Base-by-base conservation (phyloP, 805 yeast genomes). In the Kuraishia molischiana region DNA sequence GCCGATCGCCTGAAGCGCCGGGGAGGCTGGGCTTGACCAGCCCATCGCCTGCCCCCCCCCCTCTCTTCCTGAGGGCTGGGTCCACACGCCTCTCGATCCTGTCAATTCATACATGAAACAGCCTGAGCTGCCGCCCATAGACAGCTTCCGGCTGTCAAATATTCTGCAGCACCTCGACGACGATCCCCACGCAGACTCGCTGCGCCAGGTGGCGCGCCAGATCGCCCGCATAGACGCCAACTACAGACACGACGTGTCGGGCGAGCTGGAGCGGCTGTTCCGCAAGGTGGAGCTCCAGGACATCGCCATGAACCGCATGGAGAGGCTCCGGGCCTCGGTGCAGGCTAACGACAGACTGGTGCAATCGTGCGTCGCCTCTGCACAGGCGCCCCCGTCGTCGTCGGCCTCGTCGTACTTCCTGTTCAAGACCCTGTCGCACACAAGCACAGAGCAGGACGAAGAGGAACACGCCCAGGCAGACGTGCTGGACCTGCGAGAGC, bases 121-220 rank as follows among this genome's bases (percentile, higher is more conserved):
- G n/a, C n/a, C n/a, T n/a, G n/a, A n/a, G 14, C 37, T 56, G 24
- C 61, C 59, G 6, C 39, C 56, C 3, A 43, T 53, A n/a, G 58
- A 54, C 2, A 43, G 44, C 24, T 56, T 56, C 39, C 42, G 40
- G 29, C 38, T 56, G 15, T 43, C 42, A 18, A 52, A 45, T 35
- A 48, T 56, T 6, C 43, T 56, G 15, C 40, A 43, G 13, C 39
- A 46, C 14, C 40, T 48, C 4, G 55, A 52, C 18, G 44, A 47
- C 13, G 48, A 56, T 6, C n/a, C n/a, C n/a, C 47, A 47, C 22
- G 17, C 31, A 11, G 17, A 28, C 5, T 5, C 17, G 8, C 31
- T 28, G 11, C 8, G 26, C 8, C 26, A 22, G 10, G 26, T 22
- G 17, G 31, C 13, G 17, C 6, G 13, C 17, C 8, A 8, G 17